A percentile compares a stretch with the other conserved stretches of the same genome.
Evolutionary conservation across 768 basidiomycete species (phyloP).

Genomic region (Kwoniella dejecticola): DNA sequence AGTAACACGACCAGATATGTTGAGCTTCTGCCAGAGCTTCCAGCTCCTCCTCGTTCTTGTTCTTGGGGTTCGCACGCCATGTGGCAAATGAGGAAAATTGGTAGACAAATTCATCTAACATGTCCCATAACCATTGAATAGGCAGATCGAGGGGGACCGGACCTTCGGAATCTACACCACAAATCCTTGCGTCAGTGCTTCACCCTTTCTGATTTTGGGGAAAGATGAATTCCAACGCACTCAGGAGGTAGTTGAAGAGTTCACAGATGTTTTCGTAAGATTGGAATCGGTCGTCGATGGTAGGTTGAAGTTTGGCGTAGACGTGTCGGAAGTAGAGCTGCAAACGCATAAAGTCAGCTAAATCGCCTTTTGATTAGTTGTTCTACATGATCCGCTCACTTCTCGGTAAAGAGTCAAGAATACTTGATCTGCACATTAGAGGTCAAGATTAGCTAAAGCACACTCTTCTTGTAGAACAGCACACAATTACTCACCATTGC

Average conservation of each 20-base stretch:
- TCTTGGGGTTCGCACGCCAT: conserved; percentile 76
- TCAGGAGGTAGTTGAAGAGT: conserved; percentile 94
- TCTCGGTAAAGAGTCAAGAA: conserved; percentile 97
- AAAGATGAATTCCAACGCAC: conserved; percentile 64
- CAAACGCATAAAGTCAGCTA: not conserved
- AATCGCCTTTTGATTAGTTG: not conserved
- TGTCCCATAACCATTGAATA: conserved; percentile 87
- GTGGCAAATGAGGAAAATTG: conserved; percentile 96
- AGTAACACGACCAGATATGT: conserved; percentile 96
- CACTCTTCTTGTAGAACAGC: not conserved
- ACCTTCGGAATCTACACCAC: conserved; percentile 76
- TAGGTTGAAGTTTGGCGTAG: conserved; percentile 90
- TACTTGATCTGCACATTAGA: conserved; percentile 69
- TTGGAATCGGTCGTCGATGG: conserved; percentile 96
- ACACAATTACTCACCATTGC: conserved; percentile 68
- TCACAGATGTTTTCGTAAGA: conserved; percentile 91
- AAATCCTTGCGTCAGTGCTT: not conserved
- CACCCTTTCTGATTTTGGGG: no score
- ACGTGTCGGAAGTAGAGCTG: conserved; percentile 65
- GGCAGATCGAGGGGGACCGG: conserved; percentile 92
- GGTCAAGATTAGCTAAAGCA: not conserved
- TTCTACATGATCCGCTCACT: conserved; percentile 61
- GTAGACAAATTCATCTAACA: conserved; percentile 67
- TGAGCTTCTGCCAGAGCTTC: conserved; percentile 63
- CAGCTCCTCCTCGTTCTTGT: conserved; percentile 84